A percentile compares a stretch with the other conserved stretches of the same genome.
These are phyloP conservation scores for Termitomyces sp. DNA, from an alignment of 768 basidiomycete species.

Conservation along the genomic window DNA sequence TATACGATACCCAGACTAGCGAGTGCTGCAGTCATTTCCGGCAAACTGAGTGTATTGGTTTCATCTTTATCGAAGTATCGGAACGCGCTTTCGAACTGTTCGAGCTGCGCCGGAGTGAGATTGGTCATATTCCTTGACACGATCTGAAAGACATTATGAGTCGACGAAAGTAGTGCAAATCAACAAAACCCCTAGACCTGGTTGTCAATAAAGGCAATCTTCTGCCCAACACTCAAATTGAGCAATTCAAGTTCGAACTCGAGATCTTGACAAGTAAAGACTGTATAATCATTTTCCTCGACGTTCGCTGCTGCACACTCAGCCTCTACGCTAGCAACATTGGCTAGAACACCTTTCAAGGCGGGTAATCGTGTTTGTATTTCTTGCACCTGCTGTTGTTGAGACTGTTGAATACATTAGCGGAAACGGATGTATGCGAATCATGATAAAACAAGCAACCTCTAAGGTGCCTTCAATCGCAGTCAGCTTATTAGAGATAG, in stretches of 20 bases:
- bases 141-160: constrained; percentile 49
- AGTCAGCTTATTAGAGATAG: constrained; percentile 69
- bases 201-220: constrained; percentile 95
- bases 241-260: constrained; percentile 87
- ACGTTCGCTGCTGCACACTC: constrained; percentile 87
- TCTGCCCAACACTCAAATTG: constrained; percentile 77
- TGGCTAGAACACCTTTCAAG: constrained; percentile 52
- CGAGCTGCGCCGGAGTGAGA: constrained; percentile 90
- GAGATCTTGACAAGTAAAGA: constrained; percentile 85
- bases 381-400: constrained; percentile 63
- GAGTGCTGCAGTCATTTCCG: constrained; percentile 92
- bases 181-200: constrained; percentile 51
- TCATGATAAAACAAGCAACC: constrained; percentile 31
- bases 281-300: constrained; percentile 95
- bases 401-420: constrained; percentile 43
- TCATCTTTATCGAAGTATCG: constrained; percentile 95
- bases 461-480: constrained; percentile 75
- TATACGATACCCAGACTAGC: constrained; percentile 94
- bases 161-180: background rate
- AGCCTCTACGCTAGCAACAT: constrained; percentile 62
- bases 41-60: constrained; percentile 77
- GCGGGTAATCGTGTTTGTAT: constrained; percentile 68
- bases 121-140: constrained; percentile 93
- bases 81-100: constrained; percentile 97
- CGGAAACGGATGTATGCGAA: background rate